Evolutionary conservation across 768 basidiomycete genomes (phyloP).

Genomic region (Asterophora parasitica): DNA sequence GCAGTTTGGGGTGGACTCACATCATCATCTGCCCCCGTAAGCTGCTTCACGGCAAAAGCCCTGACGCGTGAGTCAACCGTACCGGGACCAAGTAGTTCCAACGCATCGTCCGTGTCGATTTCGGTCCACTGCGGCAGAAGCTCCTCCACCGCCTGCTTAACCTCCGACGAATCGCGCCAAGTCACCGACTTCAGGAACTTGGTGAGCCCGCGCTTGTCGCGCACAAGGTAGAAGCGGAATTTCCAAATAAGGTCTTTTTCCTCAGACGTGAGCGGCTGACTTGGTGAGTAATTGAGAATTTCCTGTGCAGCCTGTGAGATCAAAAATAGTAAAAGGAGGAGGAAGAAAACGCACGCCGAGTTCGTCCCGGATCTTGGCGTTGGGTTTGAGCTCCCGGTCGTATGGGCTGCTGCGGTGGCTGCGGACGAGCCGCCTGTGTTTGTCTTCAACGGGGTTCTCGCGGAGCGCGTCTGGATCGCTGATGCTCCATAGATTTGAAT

Average conservation of each 20-base stretch:
- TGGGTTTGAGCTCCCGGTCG: constrained; percentile 93
- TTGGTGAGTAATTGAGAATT: constrained; percentile 89
- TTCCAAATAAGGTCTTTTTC: constrained; percentile 99
- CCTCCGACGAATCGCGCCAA: constrained; percentile 94
- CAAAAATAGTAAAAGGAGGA: neutral
- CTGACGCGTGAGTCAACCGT: constrained; percentile 89
- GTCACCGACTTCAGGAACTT: constrained; percentile 98
- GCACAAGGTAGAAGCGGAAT: constrained; percentile 94
- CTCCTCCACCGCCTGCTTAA: constrained; percentile 97
- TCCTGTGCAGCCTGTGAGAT: constrained; percentile 42
- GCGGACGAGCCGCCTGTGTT: constrained; percentile 89
- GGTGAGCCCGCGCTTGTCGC: constrained; percentile 90
- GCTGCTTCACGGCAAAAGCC: constrained; percentile 89
- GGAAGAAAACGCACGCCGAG: constrained; percentile 58
- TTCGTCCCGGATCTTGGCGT: constrained; percentile 92
- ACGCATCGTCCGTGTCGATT: constrained; percentile 93
- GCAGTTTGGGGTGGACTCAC: constrained; percentile 37
- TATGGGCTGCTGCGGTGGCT: constrained; percentile 94
- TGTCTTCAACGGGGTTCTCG: constrained; percentile 97
- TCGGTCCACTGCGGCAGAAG: constrained; percentile 95
- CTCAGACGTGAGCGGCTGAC: constrained; percentile 77
- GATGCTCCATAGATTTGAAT: constrained; percentile 79
- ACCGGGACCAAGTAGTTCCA: constrained; percentile 88
- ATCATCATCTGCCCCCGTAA: constrained; percentile 91
- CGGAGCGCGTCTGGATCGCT: constrained; percentile 87